Evolutionary conservation across 1,284 basidiomycete species (phyloP), one percentile per base, ranked within the genome.

Genomic region (Mycosarcoma maydis): DNA sequence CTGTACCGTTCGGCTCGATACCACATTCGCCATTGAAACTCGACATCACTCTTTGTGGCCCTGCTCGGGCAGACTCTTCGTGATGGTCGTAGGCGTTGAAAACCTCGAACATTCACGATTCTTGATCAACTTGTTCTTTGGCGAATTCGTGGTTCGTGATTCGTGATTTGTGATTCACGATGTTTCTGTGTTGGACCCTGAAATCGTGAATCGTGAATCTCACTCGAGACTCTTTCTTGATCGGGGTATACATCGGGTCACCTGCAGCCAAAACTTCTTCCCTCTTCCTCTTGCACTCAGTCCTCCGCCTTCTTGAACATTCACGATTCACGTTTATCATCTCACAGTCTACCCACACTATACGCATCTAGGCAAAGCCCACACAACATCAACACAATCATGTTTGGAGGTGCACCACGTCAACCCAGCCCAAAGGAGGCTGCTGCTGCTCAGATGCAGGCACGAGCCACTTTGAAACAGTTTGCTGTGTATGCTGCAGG

Each of bases 321-420:
- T 30, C 55, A 26, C 10, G n/a, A 29, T 7, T 30, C 41, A 30
- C 34, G 26, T 6, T 24, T 38, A 10, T 29, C 27, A 7, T 29
- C 27, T 29, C 27, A 7, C 27, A 7, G 7, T 29, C 27, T 29
- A 29, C 27, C 14, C 32, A n/a, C n/a, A n/a, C n/a, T n/a, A n/a
- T n/a, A n/a, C n/a, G n/a, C n/a, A n/a, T n/a, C n/a, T n/a, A n/a
- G n/a, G n/a, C n/a, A n/a, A n/a, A n/a, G n/a, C n/a, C n/a, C n/a
- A n/a, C n/a, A n/a, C n/a, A n/a, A n/a, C n/a, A n/a, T n/a, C n/a
- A n/a, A n/a, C n/a, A n/a, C n/a, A n/a, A n/a, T n/a, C n/a, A 71
- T 71, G 68, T 71, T 71, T 46, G 68, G 68, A 50, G 68, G 68
- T 34, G 58, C 57, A 6, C 67, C 67, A 26, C 34, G 46, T n/a